Base-by-base conservation (phyloP, 2,329 filamentous ascomycete species). In the Paraphoma chrysanthemicola region DNA sequence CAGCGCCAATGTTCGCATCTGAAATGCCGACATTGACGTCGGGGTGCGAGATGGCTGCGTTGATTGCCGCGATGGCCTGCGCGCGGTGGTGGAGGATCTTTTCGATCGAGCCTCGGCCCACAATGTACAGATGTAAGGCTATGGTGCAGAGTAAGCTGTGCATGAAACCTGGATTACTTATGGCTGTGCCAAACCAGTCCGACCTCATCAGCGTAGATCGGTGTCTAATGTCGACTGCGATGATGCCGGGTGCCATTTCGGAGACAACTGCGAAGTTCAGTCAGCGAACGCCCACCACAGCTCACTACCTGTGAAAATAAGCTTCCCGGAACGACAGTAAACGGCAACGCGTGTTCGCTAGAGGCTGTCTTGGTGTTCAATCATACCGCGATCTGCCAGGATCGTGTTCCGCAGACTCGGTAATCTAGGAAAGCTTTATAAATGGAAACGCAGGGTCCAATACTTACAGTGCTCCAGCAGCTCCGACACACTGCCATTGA, bases 1-100 rank as follows among this genome's bases (percentile, higher is more conserved):
- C 75, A 16, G 75, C 73, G 17, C 72, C 75, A 28, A 77, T 74
- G 14, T 74, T 77, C 16, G 72, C 73, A 56, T 77, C 75, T 1
- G 73, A 74, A 7, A 74, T 69, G 1, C 63, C 68, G 28, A 67
- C 49, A 38, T 44, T 51, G n/a, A 44, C 47, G 50, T 74, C 64
- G 41, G 67, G 64, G 44, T 64, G 62, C 9, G 71, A 68, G 23
- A 77, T 64, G 6, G 69, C 69, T 33, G 63, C 60, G 46, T 75
- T 76, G 31, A 77, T 68, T 12, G 72, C 68, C 33, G 71, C 57
- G 48, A 76, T 71, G 4, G 75, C 73, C 48, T 71, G 60, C 47
- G 68, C 69, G 41, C 69, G 71, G 62, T 77, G 72, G 53, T 71
- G 64, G 23, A 73, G 54, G 48, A 77, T 71, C 14, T 63, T 68